Percentiles rank a stretch among this genome's conserved stretches.
Conservation (phyloP, 257 asterid genomes). For the Handroanthus guayacan region DNA sequence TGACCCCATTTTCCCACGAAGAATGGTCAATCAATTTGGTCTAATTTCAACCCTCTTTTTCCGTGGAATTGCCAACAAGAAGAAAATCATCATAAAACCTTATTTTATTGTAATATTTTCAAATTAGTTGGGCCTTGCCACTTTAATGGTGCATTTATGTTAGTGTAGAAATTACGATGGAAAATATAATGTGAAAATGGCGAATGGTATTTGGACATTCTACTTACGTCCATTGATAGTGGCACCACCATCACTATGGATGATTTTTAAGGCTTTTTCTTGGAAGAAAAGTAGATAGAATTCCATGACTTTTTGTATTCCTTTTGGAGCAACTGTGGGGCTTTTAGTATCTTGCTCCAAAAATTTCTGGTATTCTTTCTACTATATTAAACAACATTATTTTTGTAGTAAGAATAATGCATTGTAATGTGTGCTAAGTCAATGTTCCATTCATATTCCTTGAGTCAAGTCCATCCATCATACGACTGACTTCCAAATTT, state of each 20-base stretch:
- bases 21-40: constrained; percentile 38
- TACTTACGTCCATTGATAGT: constrained; percentile 47
- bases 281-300: constrained; percentile 34
- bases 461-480: constrained; percentile 30
- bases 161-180: background rate
- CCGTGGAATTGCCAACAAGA: constrained; percentile 16
- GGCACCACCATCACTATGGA: constrained; percentile 47
- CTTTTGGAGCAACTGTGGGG: constrained; percentile 31
- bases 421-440: background rate
- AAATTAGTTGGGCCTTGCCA: constrained; percentile 23
- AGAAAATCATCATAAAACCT: background rate
- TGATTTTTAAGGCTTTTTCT: constrained; percentile 32
- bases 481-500: background rate
- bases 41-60: constrained; percentile 20
- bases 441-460: background rate
- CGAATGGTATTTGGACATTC: constrained; percentile 33
- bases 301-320: constrained; percentile 40
- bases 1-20: constrained; percentile 31
- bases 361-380: background rate
- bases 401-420: background rate
- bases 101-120: background rate
- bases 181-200: constrained; percentile 41
- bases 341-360: constrained; percentile 19
- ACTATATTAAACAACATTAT: too few species aligned
- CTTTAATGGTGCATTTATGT: constrained; percentile 38